Percentiles rank a stretch among this genome's conserved stretches.
These are phyloP conservation scores for Eleusine indica DNA, from an alignment of 176 grass and related monocot species.

Conservation along the genomic window DNA sequence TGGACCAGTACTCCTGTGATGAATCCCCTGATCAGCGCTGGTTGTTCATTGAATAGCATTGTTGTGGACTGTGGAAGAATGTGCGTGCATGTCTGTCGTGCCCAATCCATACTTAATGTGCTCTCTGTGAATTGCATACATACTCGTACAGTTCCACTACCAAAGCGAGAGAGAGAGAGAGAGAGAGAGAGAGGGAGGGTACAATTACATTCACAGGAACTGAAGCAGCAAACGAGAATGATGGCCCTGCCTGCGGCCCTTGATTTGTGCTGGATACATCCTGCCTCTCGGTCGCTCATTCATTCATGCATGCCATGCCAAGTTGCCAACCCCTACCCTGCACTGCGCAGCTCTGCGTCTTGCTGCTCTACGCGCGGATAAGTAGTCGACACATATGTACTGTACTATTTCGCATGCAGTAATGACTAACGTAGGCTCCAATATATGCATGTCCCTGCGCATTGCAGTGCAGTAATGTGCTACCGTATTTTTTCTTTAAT, in stretches of 20 bases:
- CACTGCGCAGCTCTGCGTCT: background rate
- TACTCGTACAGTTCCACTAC: too few relatives aligned
- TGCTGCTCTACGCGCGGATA: background rate
- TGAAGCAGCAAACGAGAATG: conserved; percentile 38
- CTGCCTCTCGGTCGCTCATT: background rate
- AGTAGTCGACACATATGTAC: too few relatives aligned
- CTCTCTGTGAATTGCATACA: background rate
- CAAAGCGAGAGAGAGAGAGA: background rate
- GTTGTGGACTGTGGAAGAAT: conserved; percentile 33
- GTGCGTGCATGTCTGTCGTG: conserved; percentile 25
- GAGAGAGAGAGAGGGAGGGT: background rate
- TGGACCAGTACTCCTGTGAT: background rate
- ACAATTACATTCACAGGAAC: conserved; percentile 45
- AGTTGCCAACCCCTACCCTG: background rate
- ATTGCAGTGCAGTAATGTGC: too few relatives aligned
- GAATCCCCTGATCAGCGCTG: conserved; percentile 1
- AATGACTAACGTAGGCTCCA: too few relatives aligned
- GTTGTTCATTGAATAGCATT: background rate
- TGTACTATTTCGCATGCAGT: too few relatives aligned
- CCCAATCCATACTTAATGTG: background rate
- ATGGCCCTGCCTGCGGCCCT: conserved; percentile 24
- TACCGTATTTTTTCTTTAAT: too few relatives aligned
- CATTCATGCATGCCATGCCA: conserved; percentile 22
- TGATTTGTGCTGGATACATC: conserved; percentile 1
- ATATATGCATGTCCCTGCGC: too few relatives aligned